Conservation (phyloP, 2,329 filamentous ascomycete genomes). For the Oidium heveae region DNA sequence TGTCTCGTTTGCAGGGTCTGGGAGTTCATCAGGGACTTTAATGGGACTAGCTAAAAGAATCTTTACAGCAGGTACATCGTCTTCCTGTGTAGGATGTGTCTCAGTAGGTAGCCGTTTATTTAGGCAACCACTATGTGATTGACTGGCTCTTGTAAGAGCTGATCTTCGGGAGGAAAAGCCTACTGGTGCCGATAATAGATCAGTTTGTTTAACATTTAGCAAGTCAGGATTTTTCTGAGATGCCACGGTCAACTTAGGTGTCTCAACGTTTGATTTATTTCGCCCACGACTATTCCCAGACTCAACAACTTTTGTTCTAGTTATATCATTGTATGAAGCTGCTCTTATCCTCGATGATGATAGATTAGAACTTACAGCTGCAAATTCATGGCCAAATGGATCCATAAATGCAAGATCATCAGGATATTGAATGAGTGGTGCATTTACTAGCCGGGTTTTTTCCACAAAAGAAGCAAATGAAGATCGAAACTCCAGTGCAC, state of each 20-base stretch:
- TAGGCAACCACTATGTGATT: conserved; percentile 12
- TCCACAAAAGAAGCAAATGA: conserved; percentile 63
- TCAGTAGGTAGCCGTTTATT: conserved; percentile 12
- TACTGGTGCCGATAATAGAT: conserved; percentile 15
- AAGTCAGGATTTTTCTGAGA: conserved; percentile 13
- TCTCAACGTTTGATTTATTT: conserved; percentile 11
- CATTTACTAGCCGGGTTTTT: conserved; percentile 50
- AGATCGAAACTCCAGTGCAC: conserved; percentile 79
- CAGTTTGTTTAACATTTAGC: conserved; percentile 5
- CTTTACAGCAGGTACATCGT: conserved; percentile 15
- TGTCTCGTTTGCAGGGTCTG: conserved; percentile 1
- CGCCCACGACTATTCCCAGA: conserved; percentile 5
- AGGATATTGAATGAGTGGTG: conserved; percentile 46
- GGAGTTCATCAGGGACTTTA: too few relatives aligned
- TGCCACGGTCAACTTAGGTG: conserved; percentile 17
- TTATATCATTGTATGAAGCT: conserved; percentile 13
- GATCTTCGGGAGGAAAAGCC: conserved; percentile 10
- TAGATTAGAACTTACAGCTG: conserved; percentile 8
- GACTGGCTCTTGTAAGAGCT: conserved; percentile 8
- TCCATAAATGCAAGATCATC: conserved; percentile 27
- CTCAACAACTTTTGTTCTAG: conserved; percentile 3
- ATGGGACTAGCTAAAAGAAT: conserved; percentile 7
- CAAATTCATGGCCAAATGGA: conserved; percentile 15
- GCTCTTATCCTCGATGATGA: conserved; percentile 8
- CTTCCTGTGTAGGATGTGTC: conserved; percentile 19